Conservation (phyloP, 768 basidiomycete genomes). For the Auriscalpium microsporum region DNA sequence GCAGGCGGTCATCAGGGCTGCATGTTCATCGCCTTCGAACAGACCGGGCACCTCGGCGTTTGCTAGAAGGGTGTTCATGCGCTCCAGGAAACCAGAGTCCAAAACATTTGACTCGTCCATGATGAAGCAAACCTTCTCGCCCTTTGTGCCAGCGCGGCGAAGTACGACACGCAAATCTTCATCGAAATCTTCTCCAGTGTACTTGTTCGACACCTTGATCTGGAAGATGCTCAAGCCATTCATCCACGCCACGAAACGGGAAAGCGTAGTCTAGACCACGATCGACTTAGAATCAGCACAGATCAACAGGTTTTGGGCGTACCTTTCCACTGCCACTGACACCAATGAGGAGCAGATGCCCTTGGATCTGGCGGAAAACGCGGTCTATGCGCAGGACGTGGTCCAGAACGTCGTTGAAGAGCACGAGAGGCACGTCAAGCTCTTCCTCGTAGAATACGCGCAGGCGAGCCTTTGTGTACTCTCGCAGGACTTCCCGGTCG, state of each 20-base stretch:
- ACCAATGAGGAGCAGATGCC: constrained; percentile 92
- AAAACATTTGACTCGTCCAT: constrained; percentile 99
- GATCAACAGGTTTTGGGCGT: constrained; percentile 18
- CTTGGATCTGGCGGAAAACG: constrained; percentile 97
- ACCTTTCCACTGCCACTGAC: constrained; percentile 99
- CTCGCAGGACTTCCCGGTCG: constrained; percentile 84
- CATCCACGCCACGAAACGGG: constrained; percentile 99
- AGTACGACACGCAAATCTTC: constrained; percentile 94
- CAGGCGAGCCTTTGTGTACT: constrained; percentile 93
- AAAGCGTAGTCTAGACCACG: constrained; percentile 74
- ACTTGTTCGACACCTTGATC: constrained; percentile 99
- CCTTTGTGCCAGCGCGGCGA: constrained; percentile 93
- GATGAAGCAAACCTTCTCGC: constrained; percentile 99
- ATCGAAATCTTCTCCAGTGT: constrained; percentile 97
- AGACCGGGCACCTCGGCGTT: constrained; percentile 99
- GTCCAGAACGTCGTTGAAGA: constrained; percentile 98
- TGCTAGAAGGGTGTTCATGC: constrained; percentile 99
- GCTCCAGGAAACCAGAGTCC: constrained; percentile 96
- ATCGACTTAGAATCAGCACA: not conserved
- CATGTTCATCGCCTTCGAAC: constrained; percentile 99
- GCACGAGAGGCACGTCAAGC: constrained; percentile 91
- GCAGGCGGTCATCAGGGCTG: constrained; percentile 97
- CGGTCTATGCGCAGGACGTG: constrained; percentile 97
- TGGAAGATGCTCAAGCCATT: constrained; percentile 99
- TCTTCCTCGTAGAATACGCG: constrained; percentile 99